Conservation (phyloP, 2,329 filamentous ascomycete genomes). For the Arachnopeziza araneosa region DNA sequence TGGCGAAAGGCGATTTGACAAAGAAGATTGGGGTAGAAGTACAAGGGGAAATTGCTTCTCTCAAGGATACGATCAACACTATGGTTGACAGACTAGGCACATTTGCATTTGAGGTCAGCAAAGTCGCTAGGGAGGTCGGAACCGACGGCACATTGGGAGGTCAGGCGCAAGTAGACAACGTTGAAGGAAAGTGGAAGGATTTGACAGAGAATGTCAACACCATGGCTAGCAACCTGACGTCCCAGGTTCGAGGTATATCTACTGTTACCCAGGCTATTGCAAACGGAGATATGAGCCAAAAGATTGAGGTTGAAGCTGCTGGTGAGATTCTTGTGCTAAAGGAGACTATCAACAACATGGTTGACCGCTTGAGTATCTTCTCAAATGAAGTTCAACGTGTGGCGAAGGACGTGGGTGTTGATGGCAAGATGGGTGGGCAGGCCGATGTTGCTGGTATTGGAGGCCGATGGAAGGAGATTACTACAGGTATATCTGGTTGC, state of each 20-base stretch:
- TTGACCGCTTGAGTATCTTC: slow-evolving; percentile 89
- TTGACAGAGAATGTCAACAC: slow-evolving; percentile 86
- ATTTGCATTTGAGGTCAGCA: slow-evolving; percentile 94
- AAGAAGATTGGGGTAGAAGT: slow-evolving; percentile 95
- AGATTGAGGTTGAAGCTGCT: slow-evolving; percentile 91
- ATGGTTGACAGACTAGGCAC: slow-evolving; percentile 97
- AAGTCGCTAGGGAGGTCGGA: slow-evolving; percentile 90
- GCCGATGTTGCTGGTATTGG: slow-evolving; percentile 90
- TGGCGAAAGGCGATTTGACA: slow-evolving; percentile 88
- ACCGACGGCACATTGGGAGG: slow-evolving; percentile 92
- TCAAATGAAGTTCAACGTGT: slow-evolving; percentile 94
- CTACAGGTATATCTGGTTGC: slow-evolving; percentile 55
- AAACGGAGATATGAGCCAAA: slow-evolving; percentile 91
- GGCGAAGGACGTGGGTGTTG: slow-evolving; percentile 92
- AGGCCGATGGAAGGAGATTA: slow-evolving; percentile 97
- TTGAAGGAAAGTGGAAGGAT: slow-evolving; percentile 97
- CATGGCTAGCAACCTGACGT: slow-evolving; percentile 63
- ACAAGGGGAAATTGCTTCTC: slow-evolving; percentile 85
- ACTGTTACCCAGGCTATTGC: slow-evolving; percentile 93
- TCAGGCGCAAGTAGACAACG: slow-evolving; percentile 88
- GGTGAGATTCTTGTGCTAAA: slow-evolving; percentile 92
- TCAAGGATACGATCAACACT: slow-evolving; percentile 97
- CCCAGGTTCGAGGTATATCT: slow-evolving; percentile 82
- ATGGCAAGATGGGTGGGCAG: slow-evolving; percentile 97
- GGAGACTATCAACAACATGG: slow-evolving; percentile 98